Conservation (phyloP, 2,329 filamentous ascomycete genomes). For the Penicillium hesseltinei region DNA sequence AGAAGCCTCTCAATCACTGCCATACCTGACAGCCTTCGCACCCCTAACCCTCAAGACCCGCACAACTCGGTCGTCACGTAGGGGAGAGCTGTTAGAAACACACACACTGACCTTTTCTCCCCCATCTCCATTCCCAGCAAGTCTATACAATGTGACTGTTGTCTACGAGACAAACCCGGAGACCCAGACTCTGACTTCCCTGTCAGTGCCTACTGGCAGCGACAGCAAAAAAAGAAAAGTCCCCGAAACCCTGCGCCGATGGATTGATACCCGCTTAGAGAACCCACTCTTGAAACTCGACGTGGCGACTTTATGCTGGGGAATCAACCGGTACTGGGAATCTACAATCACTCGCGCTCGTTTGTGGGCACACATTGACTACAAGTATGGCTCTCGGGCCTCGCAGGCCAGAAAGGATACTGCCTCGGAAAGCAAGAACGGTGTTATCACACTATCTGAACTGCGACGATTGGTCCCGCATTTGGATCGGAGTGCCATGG, state of each 20-base stretch:
- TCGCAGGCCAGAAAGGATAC: conserved; percentile 8
- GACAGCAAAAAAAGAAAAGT: conserved; percentile 23
- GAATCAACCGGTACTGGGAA: conserved; percentile 45
- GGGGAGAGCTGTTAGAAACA: conserved; percentile 29
- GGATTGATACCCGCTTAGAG: conserved; percentile 36
- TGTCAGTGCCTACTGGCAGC: conserved; percentile 26
- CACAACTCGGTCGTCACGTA: conserved; percentile 26
- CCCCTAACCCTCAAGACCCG: conserved; percentile 56
- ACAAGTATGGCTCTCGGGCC: conserved; percentile 23
- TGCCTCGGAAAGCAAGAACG: conserved; percentile 6
- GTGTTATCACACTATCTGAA: conserved; percentile 23
- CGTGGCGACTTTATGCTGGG: conserved; percentile 43
- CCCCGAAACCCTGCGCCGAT: conserved; percentile 32
- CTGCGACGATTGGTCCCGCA: conserved; percentile 35
- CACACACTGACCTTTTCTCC: conserved; percentile 38
- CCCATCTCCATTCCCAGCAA: conserved; percentile 37
- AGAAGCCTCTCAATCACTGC: conserved; percentile 55
- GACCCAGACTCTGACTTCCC: conserved; percentile 34
- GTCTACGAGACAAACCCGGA: conserved; percentile 38
- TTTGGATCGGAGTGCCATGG: conserved; percentile 37
- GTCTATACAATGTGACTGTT: conserved; percentile 34
- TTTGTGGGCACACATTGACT: conserved; percentile 37
- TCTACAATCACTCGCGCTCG: conserved; percentile 37
- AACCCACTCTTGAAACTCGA: conserved; percentile 39
- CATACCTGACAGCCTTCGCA: conserved; percentile 70